Base-by-base conservation (phyloP, 2,329 filamentous ascomycete species). In the Ophiostoma quercus region DNA sequence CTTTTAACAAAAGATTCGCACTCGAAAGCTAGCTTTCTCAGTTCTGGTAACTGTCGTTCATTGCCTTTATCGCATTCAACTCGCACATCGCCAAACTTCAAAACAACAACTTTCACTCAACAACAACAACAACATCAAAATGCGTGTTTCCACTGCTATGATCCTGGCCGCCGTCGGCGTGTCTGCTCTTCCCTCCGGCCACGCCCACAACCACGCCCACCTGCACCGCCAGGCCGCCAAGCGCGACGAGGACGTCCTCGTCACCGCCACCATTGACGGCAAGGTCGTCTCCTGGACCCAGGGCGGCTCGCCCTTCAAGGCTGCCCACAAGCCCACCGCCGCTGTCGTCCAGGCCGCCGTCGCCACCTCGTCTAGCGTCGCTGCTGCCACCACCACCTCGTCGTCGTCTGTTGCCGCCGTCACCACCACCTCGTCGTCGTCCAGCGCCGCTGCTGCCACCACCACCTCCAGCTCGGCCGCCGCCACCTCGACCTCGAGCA, bases 301-400 rank as follows among this genome's bases (percentile, higher is more conserved):
- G 72, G 74, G 72, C 65, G 73, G 68, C 60, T 72, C 74, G 25
- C 73, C 73, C 65, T 76, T 76, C 73, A 72, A 75, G 71, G 75
- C 75, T 71, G 74, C 74, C 67, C 73, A 76, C 73, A 74, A 75
- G 70, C 73, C 74, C 41, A 72, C 73, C 66, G 29, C 70, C 4
- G 41, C 51, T 66, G 2, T 68, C 70, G 39, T 57, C 57, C 3
- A 32, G 57, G 12, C 57, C 57, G 57, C 25, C 4, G 25, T 12
- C 57, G 25, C 14, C 11, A 66, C 75, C 9, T 66, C 74, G 41
- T 66, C 74, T 57, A 67, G 70, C 32, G 47, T 67, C 70, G 73
- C 68, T 14, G 70, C 62, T 7, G 54, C 73, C 76, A 92, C 93
- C 84, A 37, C 68, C 19, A 34, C 69, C 9, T 39, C 29, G 29